Evolutionary conservation across 495 filamentous ascomycete genomes (phyloP).

Genomic region (Filosporella fistucella): DNA sequence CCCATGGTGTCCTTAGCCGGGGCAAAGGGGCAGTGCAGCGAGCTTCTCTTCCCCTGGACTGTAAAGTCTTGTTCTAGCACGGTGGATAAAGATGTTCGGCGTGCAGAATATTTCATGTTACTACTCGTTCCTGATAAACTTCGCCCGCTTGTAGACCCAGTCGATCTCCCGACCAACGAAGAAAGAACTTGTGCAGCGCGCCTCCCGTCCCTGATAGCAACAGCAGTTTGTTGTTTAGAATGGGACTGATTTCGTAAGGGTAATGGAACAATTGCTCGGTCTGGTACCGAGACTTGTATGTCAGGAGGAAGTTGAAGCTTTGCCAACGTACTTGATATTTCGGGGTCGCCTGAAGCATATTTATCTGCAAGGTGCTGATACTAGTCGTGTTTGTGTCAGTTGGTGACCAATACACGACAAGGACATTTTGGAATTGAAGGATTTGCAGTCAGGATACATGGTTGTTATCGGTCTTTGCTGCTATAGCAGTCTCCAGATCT

Average conservation of each 20-base stretch:
- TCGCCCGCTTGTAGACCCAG: conserved; percentile 19
- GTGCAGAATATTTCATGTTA: conserved; percentile 25
- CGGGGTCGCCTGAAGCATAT: conserved; percentile 47
- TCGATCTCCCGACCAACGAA: conserved; percentile 24
- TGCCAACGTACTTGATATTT: conserved; percentile 46
- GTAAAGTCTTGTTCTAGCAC: conserved; percentile 64
- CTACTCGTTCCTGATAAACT: conserved; percentile 31
- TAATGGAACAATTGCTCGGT: conserved; percentile 44
- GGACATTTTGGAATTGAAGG: too few species aligned
- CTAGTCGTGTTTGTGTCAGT: too few species aligned
- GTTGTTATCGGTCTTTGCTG: conserved; percentile 48
- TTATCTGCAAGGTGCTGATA: conserved; percentile 53
- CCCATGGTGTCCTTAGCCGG: not conserved
- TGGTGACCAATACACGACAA: too few species aligned
- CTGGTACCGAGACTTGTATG: conserved; percentile 35
- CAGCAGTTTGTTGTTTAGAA: conserved; percentile 48
- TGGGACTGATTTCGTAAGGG: conserved; percentile 35
- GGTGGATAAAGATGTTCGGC: conserved; percentile 44
- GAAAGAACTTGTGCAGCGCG: conserved; percentile 41
- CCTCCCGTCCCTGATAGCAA: conserved; percentile 50
- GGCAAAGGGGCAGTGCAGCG: conserved; percentile 56
- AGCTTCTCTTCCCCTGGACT: conserved; percentile 53
- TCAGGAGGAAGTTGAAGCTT: conserved; percentile 52
- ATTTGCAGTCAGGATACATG: conserved; percentile 31
- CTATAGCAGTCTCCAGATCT: conserved; percentile 59